phyloP scores from a whole-genome alignment of 2,329 filamentous ascomycete genomes.

The Xylariaceae sp. region DNA sequence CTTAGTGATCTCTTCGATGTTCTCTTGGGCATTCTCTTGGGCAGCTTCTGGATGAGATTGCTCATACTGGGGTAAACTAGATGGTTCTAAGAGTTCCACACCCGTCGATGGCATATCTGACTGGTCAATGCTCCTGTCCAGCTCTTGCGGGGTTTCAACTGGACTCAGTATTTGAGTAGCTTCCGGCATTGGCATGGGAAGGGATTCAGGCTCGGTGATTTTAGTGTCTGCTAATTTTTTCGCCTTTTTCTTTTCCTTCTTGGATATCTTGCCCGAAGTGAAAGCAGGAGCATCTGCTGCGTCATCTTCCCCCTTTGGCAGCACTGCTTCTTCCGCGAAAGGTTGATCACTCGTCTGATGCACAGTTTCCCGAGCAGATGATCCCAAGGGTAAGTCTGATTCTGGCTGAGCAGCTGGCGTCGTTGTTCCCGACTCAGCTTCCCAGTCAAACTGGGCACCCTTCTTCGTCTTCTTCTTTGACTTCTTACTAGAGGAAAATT shows the following conservation, averaged over 20 bases:
- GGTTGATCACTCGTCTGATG: not conserved
- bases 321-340: not conserved
- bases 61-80: too few species aligned
- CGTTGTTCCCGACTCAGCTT: slow-evolving; percentile 7
- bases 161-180: too few species aligned
- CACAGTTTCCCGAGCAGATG: too few species aligned
- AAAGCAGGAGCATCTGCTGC: slow-evolving; percentile 10
- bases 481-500: slow-evolving; percentile 19
- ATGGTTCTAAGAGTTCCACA: too few species aligned
- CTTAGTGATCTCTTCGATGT: not conserved
- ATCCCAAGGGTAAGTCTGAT: not conserved
- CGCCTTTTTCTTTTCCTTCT: slow-evolving; percentile 35
- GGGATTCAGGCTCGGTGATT: slow-evolving; percentile 4
- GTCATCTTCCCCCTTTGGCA: slow-evolving; percentile 2
- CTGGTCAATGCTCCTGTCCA: not conserved
- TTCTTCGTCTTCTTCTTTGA: slow-evolving; percentile 33
- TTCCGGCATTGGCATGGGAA: too few species aligned
- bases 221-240: slow-evolving; percentile 10
- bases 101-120: not conserved
- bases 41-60: too few species aligned
- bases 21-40: too few species aligned
- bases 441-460: slow-evolving; percentile 10
- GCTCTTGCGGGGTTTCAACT: too few species aligned
- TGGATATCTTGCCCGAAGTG: slow-evolving; percentile 35
- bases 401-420: slow-evolving; percentile 11